Percentiles rank a stretch among this genome's conserved stretches.
phyloP scores from a whole-genome alignment of 2,329 filamentous ascomycete genomes.

The Ramularia endophylla region DNA sequence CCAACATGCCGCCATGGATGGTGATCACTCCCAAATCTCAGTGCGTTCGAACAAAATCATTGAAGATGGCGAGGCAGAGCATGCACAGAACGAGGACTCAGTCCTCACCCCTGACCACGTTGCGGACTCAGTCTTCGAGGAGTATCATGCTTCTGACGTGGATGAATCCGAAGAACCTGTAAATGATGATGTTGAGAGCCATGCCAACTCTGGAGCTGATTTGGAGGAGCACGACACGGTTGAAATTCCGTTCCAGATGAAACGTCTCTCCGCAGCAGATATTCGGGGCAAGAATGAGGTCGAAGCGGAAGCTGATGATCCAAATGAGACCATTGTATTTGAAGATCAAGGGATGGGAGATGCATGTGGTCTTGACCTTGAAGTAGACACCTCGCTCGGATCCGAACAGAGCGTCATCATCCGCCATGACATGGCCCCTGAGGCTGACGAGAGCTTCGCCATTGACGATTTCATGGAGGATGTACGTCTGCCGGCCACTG shows the following conservation, averaged over 20 bases:
- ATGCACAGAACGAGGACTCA: no score
- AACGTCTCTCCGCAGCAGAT: neutral
- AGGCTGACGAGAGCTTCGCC: slow-evolving; percentile 1
- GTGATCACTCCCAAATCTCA: no score
- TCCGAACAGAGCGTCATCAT: slow-evolving; percentile 18
- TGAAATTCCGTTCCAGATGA: neutral
- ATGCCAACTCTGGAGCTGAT: no score
- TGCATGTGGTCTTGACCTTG: neutral
- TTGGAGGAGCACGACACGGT: no score
- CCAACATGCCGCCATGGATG: neutral
- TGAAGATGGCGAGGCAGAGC: no score
- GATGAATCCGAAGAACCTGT: no score
- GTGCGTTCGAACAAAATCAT: no score
- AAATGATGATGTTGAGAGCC: no score
- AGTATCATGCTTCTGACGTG: no score
- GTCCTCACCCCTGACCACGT: no score
- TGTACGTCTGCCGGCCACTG: slow-evolving; percentile 4
- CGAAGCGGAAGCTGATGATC: slow-evolving; percentile 4
- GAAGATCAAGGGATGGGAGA: slow-evolving; percentile 11
- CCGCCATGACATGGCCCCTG: slow-evolving; percentile 1
- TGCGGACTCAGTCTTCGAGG: no score
- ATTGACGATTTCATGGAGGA: slow-evolving; percentile 5
- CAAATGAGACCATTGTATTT: slow-evolving; percentile 14
- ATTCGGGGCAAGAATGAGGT: neutral
- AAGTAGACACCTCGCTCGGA: slow-evolving; percentile 8